Base-by-base conservation (phyloP, 225 moss, liverwort and hornwort genomes). In the Pseudisothecium myosuroides region DNA sequence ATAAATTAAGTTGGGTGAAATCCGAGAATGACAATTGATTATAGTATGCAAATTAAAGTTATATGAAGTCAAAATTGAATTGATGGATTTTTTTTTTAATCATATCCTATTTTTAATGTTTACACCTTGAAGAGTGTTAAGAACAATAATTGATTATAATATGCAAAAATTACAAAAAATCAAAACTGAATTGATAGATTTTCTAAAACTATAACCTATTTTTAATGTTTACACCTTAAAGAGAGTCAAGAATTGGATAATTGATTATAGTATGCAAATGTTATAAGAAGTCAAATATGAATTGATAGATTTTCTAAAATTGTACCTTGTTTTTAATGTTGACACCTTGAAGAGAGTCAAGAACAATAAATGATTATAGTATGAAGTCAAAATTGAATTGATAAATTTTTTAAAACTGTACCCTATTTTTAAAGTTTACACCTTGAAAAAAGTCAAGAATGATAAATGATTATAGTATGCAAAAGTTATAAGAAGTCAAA, bases 381-480 rank as follows among this genome's bases (percentile, higher is more conserved):
- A 75, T 31, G 7, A 50, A 12, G 20, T 20, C 75, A 76, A 50
- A 11, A 11, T 0, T 49, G 3, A 21, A 76, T 21, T 50, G 13
- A 34, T 34, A 3, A 10, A 13, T 20, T 20, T 34, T 34, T 1
- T 12, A 5, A 21, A 50, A 13, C 0, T 0, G 0, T 22, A 32
- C 4, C 1, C 1, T 76, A 54, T 76, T 76, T 12, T 36, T 50
- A 50, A 32, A 50, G 13, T 34, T 9, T 5, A 14, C 9, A 5
- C 52, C 8, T 76, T 36, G 5, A 54, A 45, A 3, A 21, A 5
- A 34, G 11, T 21, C 26, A 72, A 26, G 3, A 9, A 72, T 0
- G 0, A 43, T 17, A 73, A 10, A 17, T 29, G 9, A 72, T 15
- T 43, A 43, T 6, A 72, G 1, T 73, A 47, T 73, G 2, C 17